A percentile compares a stretch with the other conserved stretches of the same genome.
Conservation (phyloP, 495 filamentous ascomycete species). For the Neurospora africana region DNA sequence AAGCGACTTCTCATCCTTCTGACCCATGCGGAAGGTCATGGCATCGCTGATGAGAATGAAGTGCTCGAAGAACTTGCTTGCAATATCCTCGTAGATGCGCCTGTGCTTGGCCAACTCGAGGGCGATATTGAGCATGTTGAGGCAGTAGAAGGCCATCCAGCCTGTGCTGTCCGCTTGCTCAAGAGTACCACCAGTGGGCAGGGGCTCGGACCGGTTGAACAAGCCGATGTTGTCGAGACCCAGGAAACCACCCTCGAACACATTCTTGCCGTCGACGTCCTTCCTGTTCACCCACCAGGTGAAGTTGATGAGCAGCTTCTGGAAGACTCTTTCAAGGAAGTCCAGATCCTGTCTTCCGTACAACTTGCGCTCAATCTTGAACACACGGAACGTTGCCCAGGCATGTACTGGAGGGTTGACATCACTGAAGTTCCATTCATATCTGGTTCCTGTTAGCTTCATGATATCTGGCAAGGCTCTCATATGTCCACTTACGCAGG, state of each 20-base stretch:
- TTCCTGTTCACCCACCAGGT: constrained; percentile 99
- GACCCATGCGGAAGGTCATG: constrained; percentile 79
- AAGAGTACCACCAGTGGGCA: constrained; percentile 84
- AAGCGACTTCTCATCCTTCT: constrained; percentile 65
- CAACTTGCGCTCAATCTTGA: constrained; percentile 97
- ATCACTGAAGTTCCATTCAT: constrained; percentile 98
- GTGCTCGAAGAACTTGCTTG: constrained; percentile 97
- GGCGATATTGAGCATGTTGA: constrained; percentile 93
- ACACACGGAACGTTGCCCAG: constrained; percentile 87
- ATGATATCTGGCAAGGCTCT: not conserved
- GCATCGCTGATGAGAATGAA: constrained; percentile 97
- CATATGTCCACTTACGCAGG: constrained; percentile 33
- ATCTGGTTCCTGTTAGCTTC: constrained; percentile 26
- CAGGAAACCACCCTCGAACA: constrained; percentile 95
- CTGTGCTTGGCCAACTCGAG: constrained; percentile 90
- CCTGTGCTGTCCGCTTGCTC: constrained; percentile 96
- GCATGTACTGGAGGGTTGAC: constrained; percentile 96
- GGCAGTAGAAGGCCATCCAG: constrained; percentile 96
- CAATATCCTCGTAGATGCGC: constrained; percentile 95
- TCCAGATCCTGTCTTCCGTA: constrained; percentile 91
- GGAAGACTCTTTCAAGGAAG: constrained; percentile 92
- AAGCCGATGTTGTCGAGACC: constrained; percentile 93
- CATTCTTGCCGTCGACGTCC: constrained; percentile 84
- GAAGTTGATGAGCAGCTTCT: constrained; percentile 91
- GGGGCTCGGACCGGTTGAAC: constrained; percentile 95